Conservation (phyloP, 2,329 filamentous ascomycete species). For the Claviceps maximensis region DNA sequence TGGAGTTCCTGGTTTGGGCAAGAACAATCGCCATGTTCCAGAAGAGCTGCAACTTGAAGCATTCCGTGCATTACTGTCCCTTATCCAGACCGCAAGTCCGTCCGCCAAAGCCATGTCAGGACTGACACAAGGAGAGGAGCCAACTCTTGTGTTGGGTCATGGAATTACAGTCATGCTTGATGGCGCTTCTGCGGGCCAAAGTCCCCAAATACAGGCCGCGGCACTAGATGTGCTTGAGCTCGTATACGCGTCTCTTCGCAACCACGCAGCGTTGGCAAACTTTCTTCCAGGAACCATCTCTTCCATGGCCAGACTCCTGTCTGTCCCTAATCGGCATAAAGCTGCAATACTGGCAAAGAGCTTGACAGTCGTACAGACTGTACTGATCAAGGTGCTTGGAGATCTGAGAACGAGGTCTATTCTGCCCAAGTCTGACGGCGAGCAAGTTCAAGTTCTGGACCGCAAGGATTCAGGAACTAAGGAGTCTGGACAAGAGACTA, state of each 20-base stretch:
- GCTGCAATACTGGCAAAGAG: conserved; percentile 47
- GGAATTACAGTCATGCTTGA: conserved; percentile 70
- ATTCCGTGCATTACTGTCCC: conserved; percentile 52
- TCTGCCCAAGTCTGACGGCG: conserved; percentile 19
- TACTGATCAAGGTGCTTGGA: conserved; percentile 41
- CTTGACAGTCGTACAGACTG: conserved; percentile 42
- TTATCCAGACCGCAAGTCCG: conserved; percentile 47
- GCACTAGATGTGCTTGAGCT: conserved; percentile 52
- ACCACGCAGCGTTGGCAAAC: conserved; percentile 63
- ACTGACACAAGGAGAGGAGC: conserved; percentile 41
- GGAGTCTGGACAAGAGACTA: conserved; percentile 14
- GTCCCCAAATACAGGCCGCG: conserved; percentile 55
- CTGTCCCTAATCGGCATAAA: conserved; percentile 48
- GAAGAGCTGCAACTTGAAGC: conserved; percentile 67
- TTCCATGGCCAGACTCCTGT: conserved; percentile 60
- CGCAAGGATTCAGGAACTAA: too few species aligned
- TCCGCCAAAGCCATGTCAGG: conserved; percentile 34
- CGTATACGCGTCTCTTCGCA: conserved; percentile 50
- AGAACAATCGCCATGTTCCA: conserved; percentile 30
- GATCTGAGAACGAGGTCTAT: conserved; percentile 42
- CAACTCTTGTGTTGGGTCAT: conserved; percentile 70
- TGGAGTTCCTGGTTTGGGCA: conserved; percentile 45
- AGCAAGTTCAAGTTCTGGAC: conserved; percentile 14
- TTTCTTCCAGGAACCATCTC: conserved; percentile 86
- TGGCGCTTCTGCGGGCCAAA: conserved; percentile 49